phyloP scores from a whole-genome alignment of 306 rosid genomes.

The Dalbergia cochinchinensis region DNA sequence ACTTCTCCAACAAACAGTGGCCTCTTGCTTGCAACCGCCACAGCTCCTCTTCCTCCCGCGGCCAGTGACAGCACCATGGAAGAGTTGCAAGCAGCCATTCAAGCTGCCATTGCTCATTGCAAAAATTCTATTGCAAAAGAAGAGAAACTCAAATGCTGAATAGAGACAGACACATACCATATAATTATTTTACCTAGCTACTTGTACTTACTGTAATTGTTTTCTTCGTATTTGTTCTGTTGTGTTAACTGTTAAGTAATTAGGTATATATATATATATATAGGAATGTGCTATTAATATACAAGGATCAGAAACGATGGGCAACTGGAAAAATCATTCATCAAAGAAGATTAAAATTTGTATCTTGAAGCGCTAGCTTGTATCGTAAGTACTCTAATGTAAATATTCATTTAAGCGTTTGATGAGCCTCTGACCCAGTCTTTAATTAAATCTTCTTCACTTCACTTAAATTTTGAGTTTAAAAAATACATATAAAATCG shows the following conservation, averaged over 20 bases:
- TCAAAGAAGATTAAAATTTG: neutral
- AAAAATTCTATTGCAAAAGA: slow-evolving; percentile 83
- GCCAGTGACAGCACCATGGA: slow-evolving; percentile 88
- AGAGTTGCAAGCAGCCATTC: slow-evolving; percentile 97
- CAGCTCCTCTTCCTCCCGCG: slow-evolving; percentile 55
- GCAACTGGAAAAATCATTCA: slow-evolving; percentile 7
- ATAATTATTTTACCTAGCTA: slow-evolving; percentile 5
- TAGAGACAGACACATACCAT: neutral
- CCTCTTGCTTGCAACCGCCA: slow-evolving; percentile 60
- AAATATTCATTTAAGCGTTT: neutral
- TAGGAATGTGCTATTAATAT: slow-evolving; percentile 22
- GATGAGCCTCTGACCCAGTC: too few species aligned
- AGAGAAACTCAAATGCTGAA: slow-evolving; percentile 62
- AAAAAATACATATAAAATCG: neutral
- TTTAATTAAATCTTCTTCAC: too few species aligned
- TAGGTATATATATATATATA: slow-evolving; percentile 19
- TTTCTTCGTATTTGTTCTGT: slow-evolving; percentile 33
- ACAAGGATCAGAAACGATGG: neutral
- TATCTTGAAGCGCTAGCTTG: neutral
- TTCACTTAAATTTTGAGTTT: too few species aligned
- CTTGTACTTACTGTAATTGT: slow-evolving; percentile 25
- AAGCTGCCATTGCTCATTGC: slow-evolving; percentile 99
- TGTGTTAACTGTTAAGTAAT: neutral
- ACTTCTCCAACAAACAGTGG: slow-evolving; percentile 95
- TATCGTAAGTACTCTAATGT: neutral